Base-by-base conservation (phyloP, 2,329 filamentous ascomycete genomes). In the Aspergillus aculeatus region DNA sequence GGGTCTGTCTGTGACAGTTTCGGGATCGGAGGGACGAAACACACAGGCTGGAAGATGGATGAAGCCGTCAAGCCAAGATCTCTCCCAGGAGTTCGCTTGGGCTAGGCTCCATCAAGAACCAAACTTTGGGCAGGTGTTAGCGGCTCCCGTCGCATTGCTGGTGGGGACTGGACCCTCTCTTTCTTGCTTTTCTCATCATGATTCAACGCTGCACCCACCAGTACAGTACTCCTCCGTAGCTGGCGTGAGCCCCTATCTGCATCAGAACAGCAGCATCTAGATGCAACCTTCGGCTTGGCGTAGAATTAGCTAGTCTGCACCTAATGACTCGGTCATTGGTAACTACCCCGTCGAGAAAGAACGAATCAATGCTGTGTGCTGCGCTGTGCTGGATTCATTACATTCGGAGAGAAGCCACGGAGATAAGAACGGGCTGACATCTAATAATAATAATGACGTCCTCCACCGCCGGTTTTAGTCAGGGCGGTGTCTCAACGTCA, bases 391-490 rank as follows among this genome's bases (percentile, higher is more conserved):
- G 26, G 26, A 2, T 29, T 29, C 2, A 29, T 1, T 29, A 29
- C 26, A 2, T 12, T 50, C 50, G 38, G 29, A 44, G 38, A 12
- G 16, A 26, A 35, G n/a, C 23, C 12, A 48, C 59, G 59, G 56
- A 58, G 59, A 61, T 61, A 61, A 61, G 54, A 26, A 21, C 1
- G 12, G 32, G 26, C 41, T 48, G 41, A 32, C 53, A 29, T 23
- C 47, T 47, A 19, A 47, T 21, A 19, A n/a, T 47, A 35, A 35
- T 47, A 24, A 48, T 55, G 53, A 55, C 53, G 56, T 56, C 47
- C 38, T 58, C 47, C 56, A 50, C 35, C 57, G 32, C 26, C 38
- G 56, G 56, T 55, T 44, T 61, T 56, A 61, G 59, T 61, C 59
- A 61, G 54, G 31, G n/a, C 23, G 29, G 21, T 14, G 32, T 47